Percentiles rank a stretch among this genome's conserved stretches.
These are phyloP conservation scores for Leptographium radiaticola DNA, from an alignment of 2,329 filamentous ascomycete species.

Conservation along the genomic window DNA sequence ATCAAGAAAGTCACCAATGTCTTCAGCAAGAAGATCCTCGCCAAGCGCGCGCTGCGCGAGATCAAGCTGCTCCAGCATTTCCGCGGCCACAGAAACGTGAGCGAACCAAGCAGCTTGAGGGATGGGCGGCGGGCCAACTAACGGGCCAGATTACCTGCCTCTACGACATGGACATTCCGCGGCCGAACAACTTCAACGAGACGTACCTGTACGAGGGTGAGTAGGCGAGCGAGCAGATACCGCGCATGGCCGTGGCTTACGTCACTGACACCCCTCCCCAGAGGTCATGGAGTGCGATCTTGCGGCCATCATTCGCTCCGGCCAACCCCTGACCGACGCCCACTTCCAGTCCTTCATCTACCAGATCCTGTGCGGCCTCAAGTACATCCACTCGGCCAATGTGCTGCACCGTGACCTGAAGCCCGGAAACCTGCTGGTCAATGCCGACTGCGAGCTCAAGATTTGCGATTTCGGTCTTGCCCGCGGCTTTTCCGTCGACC, in stretches of 20 bases:
- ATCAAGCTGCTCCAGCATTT: constrained; percentile 99
- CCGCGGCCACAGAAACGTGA: constrained; percentile 73
- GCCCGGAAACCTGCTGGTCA: constrained; percentile 92
- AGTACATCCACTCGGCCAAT: constrained; percentile 98
- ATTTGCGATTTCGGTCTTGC: constrained; percentile 97
- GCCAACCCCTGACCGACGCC: constrained; percentile 91
- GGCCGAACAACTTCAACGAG: constrained; percentile 97
- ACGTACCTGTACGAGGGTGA: constrained; percentile 95
- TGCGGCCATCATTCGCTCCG: constrained; percentile 93
- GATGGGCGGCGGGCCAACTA: background rate
- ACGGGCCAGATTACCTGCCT: constrained; percentile 78
- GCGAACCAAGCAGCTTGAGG: constrained; percentile 17
- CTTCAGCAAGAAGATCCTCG: constrained; percentile 99
- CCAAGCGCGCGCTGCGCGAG: constrained; percentile 92
- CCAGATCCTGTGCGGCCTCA: constrained; percentile 95
- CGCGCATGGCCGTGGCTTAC: no score
- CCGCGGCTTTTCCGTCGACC: constrained; percentile 91
- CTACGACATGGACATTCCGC: constrained; percentile 98
- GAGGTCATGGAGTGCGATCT: constrained; percentile 99
- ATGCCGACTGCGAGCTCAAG: constrained; percentile 98
- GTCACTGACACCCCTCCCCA: constrained; percentile 23
- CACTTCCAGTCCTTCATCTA: constrained; percentile 99
- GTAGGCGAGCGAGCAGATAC: no score
- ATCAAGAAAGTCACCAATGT: constrained; percentile 99
- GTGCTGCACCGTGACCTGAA: constrained; percentile 95